These are phyloP conservation scores for Selenicereus undatus DNA, from an alignment of 148 eudicot genomes.

Conservation along the genomic window DNA sequence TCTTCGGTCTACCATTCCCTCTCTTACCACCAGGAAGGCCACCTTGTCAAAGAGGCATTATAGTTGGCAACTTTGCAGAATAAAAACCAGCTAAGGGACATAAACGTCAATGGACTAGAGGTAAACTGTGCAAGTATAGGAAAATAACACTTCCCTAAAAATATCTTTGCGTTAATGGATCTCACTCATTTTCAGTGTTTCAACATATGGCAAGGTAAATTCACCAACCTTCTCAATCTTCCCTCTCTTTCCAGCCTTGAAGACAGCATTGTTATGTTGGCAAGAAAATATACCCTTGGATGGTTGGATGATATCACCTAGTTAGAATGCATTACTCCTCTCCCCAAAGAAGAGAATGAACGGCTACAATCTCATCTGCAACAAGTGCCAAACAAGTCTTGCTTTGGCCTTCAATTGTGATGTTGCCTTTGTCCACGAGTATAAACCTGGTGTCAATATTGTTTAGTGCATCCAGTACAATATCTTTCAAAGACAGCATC, in stretches of 20 bases:
- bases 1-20: no score
- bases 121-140: no score
- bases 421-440: slow-evolving; percentile 63
- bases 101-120: no score
- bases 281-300: slow-evolving; percentile 68
- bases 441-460: slow-evolving; percentile 64
- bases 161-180: slow-evolving; percentile 39
- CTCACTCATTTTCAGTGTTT: slow-evolving; percentile 88
- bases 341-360: slow-evolving; percentile 89
- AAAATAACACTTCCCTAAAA: slow-evolving; percentile 39
- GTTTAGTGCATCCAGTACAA: slow-evolving; percentile 67
- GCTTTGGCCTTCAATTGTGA: slow-evolving; percentile 41
- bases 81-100: no score
- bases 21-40: no score
- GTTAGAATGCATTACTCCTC: slow-evolving; percentile 68
- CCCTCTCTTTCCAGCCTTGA: slow-evolving; percentile 87
- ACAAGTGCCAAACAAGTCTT: slow-evolving; percentile 69
- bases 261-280: slow-evolving; percentile 46
- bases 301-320: slow-evolving; percentile 58
- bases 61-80: no score
- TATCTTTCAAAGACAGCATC: slow-evolving; percentile 48
- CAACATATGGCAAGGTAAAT: slow-evolving; percentile 69
- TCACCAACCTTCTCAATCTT: slow-evolving; percentile 65
- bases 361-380: slow-evolving; percentile 85
- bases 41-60: no score